Conservation (phyloP, 495 filamentous ascomycete genomes). For the Apodospora peruviana region DNA sequence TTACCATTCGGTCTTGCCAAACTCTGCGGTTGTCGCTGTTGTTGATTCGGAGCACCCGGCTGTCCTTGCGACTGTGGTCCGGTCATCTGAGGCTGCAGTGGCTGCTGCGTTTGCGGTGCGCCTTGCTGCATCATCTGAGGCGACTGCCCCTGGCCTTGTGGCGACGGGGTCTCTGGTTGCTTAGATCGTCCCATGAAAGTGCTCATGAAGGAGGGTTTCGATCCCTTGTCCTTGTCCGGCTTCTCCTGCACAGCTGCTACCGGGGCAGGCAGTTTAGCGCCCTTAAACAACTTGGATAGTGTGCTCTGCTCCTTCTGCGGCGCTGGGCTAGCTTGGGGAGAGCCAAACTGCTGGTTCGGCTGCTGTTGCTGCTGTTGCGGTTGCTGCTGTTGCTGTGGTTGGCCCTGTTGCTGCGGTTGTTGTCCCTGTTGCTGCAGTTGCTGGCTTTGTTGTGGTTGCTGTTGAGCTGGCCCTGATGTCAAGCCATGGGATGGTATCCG, state of each 20-base stretch:
- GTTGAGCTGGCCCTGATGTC: background rate
- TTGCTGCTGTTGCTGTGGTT: background rate
- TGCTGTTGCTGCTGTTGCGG: background rate
- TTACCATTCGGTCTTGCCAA: background rate
- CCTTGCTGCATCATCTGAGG: slow-evolving; percentile 8
- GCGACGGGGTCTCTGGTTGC: slow-evolving; percentile 4
- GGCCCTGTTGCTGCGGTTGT: background rate
- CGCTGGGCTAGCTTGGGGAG: slow-evolving; percentile 8
- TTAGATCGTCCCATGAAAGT: slow-evolving; percentile 27
- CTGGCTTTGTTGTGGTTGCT: slow-evolving; percentile 2
- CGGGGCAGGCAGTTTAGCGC: slow-evolving; percentile 7
- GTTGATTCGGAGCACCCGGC: background rate
- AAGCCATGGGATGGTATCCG: slow-evolving; percentile 3
- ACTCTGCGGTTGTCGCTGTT: background rate
- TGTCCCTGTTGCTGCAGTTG: too few species aligned
- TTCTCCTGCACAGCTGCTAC: slow-evolving; percentile 8
- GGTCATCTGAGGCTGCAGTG: slow-evolving; percentile 1
- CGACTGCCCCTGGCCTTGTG: background rate
- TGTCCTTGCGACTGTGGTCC: slow-evolving; percentile 1
- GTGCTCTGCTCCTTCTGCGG: slow-evolving; percentile 27
- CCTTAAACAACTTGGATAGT: slow-evolving; percentile 27
- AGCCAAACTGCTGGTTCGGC: slow-evolving; percentile 6
- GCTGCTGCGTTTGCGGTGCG: slow-evolving; percentile 7
- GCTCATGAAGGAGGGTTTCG: slow-evolving; percentile 25
- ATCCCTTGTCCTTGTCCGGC: slow-evolving; percentile 22